Conservation (phyloP, 78 protist species). For the Dictyostelium citrinum region DNA sequence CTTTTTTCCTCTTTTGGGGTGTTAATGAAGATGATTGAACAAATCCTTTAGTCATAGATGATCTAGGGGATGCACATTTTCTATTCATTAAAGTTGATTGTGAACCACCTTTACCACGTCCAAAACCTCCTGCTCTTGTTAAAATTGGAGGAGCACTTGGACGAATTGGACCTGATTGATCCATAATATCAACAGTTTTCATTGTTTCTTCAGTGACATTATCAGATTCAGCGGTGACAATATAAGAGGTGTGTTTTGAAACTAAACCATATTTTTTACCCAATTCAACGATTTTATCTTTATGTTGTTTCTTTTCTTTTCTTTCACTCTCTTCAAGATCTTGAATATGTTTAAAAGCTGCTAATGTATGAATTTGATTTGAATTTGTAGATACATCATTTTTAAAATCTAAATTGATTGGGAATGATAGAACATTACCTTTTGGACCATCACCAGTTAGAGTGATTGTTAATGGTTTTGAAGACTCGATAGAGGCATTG, state of each 20-base stretch:
- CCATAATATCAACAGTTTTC: not conserved
- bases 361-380: conserved; percentile 23
- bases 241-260: conserved; percentile 31
- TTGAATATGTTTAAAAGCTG: conserved; percentile 18
- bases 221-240: conserved; percentile 27
- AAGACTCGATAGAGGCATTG: not conserved
- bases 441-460: conserved; percentile 51
- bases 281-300: not conserved
- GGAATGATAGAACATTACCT: not conserved
- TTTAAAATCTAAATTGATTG: not conserved
- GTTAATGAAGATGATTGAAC: not conserved
- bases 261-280: conserved; percentile 30
- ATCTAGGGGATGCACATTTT: no score
- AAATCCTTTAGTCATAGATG: no score
- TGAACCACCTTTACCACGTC: no score
- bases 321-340: conserved; percentile 25
- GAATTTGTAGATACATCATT: not conserved
- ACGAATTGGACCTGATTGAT: not conserved
- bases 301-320: not conserved
- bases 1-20: no score
- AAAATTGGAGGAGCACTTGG: no score
- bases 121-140: no score
- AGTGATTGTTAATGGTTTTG: not conserved
- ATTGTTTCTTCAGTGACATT: not conserved
- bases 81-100: no score